Conservation (phyloP, 192 early-diverging fungal species). For the Entophlyctis luteolus region DNA sequence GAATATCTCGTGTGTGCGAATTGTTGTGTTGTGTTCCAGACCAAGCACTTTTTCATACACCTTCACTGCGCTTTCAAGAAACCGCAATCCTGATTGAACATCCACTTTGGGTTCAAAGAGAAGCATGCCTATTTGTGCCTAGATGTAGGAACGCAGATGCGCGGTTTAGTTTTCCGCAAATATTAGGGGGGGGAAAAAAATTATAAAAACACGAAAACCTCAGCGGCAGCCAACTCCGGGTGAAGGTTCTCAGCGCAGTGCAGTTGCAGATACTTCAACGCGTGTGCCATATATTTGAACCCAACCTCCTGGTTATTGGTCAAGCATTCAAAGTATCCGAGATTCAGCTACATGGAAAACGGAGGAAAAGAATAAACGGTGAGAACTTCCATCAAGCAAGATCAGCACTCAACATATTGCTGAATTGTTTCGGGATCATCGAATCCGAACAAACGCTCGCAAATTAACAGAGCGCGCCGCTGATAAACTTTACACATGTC, state of each 20-base stretch:
- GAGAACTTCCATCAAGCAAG: neutral
- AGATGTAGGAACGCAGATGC: neutral
- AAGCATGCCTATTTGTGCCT: constrained; percentile 72
- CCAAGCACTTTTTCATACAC: constrained; percentile 67
- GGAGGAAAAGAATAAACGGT: neutral
- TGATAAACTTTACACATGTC: constrained; percentile 53
- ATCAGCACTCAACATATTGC: constrained; percentile 67
- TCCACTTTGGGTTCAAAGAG: constrained; percentile 59
- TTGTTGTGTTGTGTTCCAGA: constrained; percentile 65
- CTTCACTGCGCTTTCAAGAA: constrained; percentile 67
- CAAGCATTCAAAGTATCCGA: constrained; percentile 86
- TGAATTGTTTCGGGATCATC: constrained; percentile 83
- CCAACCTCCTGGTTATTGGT: constrained; percentile 67
- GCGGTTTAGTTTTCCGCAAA: neutral
- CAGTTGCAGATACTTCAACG: constrained; percentile 75
- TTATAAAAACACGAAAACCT: constrained; percentile 43
- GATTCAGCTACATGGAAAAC: constrained; percentile 56
- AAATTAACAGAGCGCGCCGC: constrained; percentile 77
- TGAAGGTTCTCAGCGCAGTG: constrained; percentile 65
- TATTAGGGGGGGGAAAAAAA: neutral
- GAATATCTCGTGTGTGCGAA: constrained; percentile 66
- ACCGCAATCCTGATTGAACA: constrained; percentile 57
- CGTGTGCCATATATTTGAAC: constrained; percentile 77
- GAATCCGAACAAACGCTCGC: constrained; percentile 80
- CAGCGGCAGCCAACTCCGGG: constrained; percentile 81